Conservation (phyloP, 768 basidiomycete genomes). For the Floccularia luteovirens region DNA sequence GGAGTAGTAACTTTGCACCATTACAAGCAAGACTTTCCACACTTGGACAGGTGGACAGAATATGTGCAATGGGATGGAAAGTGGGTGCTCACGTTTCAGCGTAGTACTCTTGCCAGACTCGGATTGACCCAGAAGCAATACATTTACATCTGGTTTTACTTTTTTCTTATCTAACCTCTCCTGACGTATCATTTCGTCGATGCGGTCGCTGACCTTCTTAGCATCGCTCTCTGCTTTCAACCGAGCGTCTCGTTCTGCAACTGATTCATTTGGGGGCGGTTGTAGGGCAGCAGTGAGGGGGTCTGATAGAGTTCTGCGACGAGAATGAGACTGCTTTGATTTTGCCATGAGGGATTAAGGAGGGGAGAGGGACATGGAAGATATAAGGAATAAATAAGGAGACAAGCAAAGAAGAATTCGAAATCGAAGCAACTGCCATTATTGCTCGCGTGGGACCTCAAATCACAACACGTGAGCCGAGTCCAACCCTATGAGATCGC, state of each 20-base stretch:
- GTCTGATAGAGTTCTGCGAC: conserved; percentile 48
- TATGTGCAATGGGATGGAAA: no score
- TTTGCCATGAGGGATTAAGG: conserved; percentile 28
- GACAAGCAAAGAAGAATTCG: conserved; percentile 8
- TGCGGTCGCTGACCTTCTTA: conserved; percentile 64
- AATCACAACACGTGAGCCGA: conserved; percentile 1
- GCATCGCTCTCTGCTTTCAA: conserved; percentile 65
- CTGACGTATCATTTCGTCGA: conserved; percentile 70
- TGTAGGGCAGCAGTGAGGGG: conserved; percentile 61
- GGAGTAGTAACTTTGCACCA: no score
- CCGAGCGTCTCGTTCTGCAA: conserved; percentile 55
- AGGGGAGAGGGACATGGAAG: conserved; percentile 13
- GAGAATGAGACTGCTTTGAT: conserved; percentile 21
- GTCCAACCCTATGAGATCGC: no score
- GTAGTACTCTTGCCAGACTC: conserved; percentile 89
- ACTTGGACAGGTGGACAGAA: no score
- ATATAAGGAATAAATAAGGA: conserved; percentile 9
- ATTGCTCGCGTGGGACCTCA: not conserved
- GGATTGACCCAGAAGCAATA: conserved; percentile 80
- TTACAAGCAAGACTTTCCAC: no score
- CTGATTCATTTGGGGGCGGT: conserved; percentile 69
- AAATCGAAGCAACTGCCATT: conserved; percentile 6
- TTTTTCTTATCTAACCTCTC: conserved; percentile 58
- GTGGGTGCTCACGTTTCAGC: conserved; percentile 80
- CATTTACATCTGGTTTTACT: conserved; percentile 57